Conservation (phyloP, 345 rosid species). For the Syzygium oleosum region DNA sequence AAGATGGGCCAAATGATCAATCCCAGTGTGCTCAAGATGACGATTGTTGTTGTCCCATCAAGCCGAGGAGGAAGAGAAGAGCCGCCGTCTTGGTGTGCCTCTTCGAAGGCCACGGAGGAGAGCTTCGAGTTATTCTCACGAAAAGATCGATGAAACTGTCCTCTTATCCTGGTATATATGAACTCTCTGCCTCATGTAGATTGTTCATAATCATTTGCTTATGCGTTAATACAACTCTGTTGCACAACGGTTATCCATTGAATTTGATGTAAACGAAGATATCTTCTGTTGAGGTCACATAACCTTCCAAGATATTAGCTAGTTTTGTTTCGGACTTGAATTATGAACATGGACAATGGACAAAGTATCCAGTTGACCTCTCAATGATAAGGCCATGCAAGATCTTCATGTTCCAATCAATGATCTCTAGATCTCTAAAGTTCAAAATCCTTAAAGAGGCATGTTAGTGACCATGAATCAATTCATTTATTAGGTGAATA, state of each 20-base stretch:
- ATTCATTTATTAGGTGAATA: neutral
- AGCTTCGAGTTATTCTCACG: slow-evolving; percentile 34
- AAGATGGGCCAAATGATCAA: neutral
- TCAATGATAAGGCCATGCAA: neutral
- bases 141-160: slow-evolving; percentile 31
- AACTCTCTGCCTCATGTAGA: neutral
- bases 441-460: neutral
- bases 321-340: neutral
- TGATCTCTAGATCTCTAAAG: neutral
- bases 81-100: slow-evolving; percentile 43
- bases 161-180: slow-evolving; percentile 15
- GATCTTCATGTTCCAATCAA: neutral
- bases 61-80: slow-evolving; percentile 5
- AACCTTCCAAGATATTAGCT: neutral
- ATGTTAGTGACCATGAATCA: neutral
- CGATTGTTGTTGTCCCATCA: neutral
- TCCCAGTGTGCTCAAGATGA: neutral
- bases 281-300: neutral
- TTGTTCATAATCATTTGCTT: neutral
- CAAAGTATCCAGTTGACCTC: neutral
- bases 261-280: neutral
- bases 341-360: neutral
- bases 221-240: neutral
- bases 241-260: fast-evolving
- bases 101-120: slow-evolving; percentile 21